Base-by-base conservation (phyloP, 257 asterid species). In the Solanum ossicruentum region DNA sequence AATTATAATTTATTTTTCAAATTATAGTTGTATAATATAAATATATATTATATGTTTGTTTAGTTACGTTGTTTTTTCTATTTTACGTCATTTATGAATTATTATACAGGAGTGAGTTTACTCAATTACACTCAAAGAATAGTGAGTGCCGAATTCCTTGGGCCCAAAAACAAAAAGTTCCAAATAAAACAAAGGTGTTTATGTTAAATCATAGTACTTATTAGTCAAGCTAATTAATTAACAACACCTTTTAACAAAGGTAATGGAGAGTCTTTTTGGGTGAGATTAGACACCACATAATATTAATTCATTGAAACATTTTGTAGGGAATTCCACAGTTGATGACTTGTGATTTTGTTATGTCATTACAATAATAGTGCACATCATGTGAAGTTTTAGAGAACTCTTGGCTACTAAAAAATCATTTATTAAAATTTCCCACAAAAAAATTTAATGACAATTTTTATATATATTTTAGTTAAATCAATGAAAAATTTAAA, bases 231-330 rank as follows among this genome's bases (percentile, higher is more conserved):
- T 43, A 72, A 12, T 47, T 41, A 41, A 41, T 47, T 71, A 20
- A 10, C 36, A n/a, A 45, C 5, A 20, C 61, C 60, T 51, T 75
- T 75, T 49, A 75, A 15, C 43, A 69, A 49, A 13, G 61, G 61
- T 49, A 75, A 26, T 49, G 7, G 82, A 23, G 43, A 13, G 43
- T 13, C 77, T 49, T 75, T 75, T 75, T 73, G 39, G 61, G 21
- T 75, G 45, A 23, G 82, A 75, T 75, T 75, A 15, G 82, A 75
- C 45, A 75, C 82, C 61, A 75, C 82, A 49, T n/a, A 13, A 39
- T 41, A 54, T 49, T n/a, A 49, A 49, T 49, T 49, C 23, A 75
- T 10, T 49, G 82, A 49, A 13, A 28, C 13, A 66, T 28, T 66
- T 65, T 12, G 11, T 36, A 13, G 73, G 73, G 20, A 75, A 75